Conservation (phyloP, 306 rosid species). For the Geum urbanum region DNA sequence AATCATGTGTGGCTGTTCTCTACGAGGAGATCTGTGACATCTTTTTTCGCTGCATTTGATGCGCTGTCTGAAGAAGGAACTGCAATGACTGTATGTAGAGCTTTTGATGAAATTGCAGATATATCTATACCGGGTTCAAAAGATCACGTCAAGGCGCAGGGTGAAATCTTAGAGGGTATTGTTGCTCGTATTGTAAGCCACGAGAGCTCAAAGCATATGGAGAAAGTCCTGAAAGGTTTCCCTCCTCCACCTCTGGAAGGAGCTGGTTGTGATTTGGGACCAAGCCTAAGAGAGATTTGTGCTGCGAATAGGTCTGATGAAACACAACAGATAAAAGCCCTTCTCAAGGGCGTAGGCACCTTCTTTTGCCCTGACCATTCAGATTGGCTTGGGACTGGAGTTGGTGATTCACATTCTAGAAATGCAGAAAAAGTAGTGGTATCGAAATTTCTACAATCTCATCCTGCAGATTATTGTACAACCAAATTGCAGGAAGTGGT, state of each 20-base stretch:
- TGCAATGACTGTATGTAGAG: constrained; percentile 75
- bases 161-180: constrained; percentile 97
- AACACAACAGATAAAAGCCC: constrained; percentile 75
- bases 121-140: constrained; percentile 80
- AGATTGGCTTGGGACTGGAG: constrained; percentile 69
- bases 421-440: constrained; percentile 63
- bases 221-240: constrained; percentile 56
- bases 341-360: constrained; percentile 65
- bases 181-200: constrained; percentile 91
- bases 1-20: constrained; percentile 96
- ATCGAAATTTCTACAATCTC: constrained; percentile 73
- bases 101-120: constrained; percentile 93
- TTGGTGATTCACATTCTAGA: constrained; percentile 60
- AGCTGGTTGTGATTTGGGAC: constrained; percentile 72
- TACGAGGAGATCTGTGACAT: constrained; percentile 80
- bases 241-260: constrained; percentile 59
- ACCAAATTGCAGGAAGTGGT: constrained; percentile 80
- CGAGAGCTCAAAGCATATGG: constrained; percentile 74
- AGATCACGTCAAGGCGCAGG: constrained; percentile 82
- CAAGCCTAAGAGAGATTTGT: constrained; percentile 79
- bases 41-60: constrained; percentile 92
- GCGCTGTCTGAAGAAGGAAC: constrained; percentile 96
- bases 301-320: constrained; percentile 83
- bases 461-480: constrained; percentile 74
- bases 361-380: constrained; percentile 72